Evolutionary conservation across 768 basidiomycete species (phyloP), one percentile per base, ranked within the genome.

Genomic region (Mycena vitilis): DNA sequence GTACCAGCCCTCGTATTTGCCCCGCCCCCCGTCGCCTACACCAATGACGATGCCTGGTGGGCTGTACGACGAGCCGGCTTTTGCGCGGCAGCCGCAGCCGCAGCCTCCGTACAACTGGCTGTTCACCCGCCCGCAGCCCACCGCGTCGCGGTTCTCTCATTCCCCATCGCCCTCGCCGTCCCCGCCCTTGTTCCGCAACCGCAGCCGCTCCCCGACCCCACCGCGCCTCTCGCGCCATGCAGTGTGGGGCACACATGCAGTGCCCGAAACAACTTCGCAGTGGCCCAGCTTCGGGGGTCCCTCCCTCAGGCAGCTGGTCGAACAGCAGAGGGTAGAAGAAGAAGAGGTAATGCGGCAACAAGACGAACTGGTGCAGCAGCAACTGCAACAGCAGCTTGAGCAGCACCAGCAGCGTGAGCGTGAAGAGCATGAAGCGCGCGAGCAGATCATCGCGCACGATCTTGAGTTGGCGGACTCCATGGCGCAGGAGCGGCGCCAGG

Each of bases 31-130:
- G 40, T 68, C 73, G 42, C 60, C 68, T 7, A 63, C 73, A 37
- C 60, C 68, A 5, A 63, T 72, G 65, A 70, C 68, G 60, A 73
- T 74, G 68, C 73, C 73, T 4, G 73, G 73, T 5, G 65, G 67
- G 5, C 42, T 73, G n/a, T 72, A 75, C 30, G 71, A 67, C 15
- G 66, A 62, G 30, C 60, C 66, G 11, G 53, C 54, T 11, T 69
- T 69, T 48, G 56, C 67, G 4, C 67, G 64, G 20, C 71, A 69
- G 53, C 71, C 63, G 42, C 71, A 69, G 53, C 71, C 63, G 42
- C 71, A 65, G 57, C 63, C 70, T 23, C 1, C 16, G 4, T 65
- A 45, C 54, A 37, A 34, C 36, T 30, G 42, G 36, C 18, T 55
- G 44, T 37, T 44, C 20, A 22, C 60, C 25, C 23, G 38, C 45